Evolutionary conservation across 1,284 basidiomycete species (phyloP).

Genomic region (Boletus sp.): DNA sequence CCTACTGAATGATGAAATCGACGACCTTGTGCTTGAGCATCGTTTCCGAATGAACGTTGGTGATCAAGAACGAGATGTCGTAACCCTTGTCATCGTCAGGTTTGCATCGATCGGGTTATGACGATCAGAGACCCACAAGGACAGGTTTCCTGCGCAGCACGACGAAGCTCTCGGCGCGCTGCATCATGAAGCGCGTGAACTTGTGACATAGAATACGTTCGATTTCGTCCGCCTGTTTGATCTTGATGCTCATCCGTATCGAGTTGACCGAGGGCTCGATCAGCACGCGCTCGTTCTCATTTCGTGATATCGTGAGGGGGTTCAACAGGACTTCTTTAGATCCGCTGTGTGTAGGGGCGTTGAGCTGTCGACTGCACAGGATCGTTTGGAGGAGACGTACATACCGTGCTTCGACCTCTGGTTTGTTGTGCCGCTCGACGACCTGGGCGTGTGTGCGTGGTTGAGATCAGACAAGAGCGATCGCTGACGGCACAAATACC

Average conservation of each 20-base stretch:
- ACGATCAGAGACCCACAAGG: constrained; percentile 49
- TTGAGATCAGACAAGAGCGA: constrained; percentile 8
- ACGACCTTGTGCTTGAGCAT: constrained; percentile 99
- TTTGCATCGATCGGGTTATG: constrained; percentile 1
- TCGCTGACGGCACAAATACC: constrained; percentile 40
- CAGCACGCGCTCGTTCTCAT: constrained; percentile 94
- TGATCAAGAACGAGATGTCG: constrained; percentile 98
- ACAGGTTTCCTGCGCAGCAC: constrained; percentile 94
- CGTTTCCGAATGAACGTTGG: constrained; percentile 93
- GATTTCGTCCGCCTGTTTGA: constrained; percentile 99
- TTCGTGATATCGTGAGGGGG: constrained; percentile 90
- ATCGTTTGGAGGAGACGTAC: constrained; percentile 18
- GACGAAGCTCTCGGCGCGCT: constrained; percentile 95
- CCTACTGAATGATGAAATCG: constrained; percentile 97
- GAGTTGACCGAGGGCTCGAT: constrained; percentile 98
- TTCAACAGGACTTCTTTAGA: constrained; percentile 94
- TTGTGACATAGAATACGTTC: constrained; percentile 97
- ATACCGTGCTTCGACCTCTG: constrained; percentile 86
- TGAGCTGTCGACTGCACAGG: too few relatives aligned
- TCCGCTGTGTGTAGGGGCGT: constrained; percentile 44
- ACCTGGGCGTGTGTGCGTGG: constrained; percentile 52
- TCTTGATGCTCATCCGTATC: constrained; percentile 92
- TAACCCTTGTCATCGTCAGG: constrained; percentile 64
- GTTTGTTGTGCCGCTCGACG: constrained; percentile 95
- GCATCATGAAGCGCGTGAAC: constrained; percentile 99